These are phyloP conservation scores for Moringa oleifera DNA, from an alignment of 345 rosid genomes.

Conservation along the genomic window DNA sequence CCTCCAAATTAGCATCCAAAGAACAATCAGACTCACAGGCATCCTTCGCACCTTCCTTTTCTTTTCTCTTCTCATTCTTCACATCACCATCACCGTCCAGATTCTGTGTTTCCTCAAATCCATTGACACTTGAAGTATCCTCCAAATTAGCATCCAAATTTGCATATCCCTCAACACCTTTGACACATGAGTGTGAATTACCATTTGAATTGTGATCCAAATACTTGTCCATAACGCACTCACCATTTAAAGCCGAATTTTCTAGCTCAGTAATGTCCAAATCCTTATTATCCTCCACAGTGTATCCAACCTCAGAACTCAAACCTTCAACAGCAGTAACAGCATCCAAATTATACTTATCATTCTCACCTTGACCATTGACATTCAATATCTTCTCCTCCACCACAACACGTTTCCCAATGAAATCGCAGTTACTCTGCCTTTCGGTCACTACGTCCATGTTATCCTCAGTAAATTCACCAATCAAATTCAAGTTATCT, in stretches of 20 bases:
- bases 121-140: not conserved
- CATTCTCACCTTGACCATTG: not conserved
- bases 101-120: not conserved
- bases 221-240: not conserved
- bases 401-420: no score
- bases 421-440: no score
- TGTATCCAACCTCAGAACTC: not conserved
- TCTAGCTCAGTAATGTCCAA: conserved; percentile 1
- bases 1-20: not conserved
- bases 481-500: not conserved
- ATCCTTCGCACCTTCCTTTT: not conserved
- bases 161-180: not conserved
- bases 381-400: no score
- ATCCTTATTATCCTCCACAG: not conserved
- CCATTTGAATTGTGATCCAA: not conserved
- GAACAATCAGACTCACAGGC: not conserved
- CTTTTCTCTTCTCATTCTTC: not conserved
- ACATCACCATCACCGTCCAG: conserved; percentile 1
- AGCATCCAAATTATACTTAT: not conserved
- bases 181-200: not conserved
- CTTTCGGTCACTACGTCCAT: no score
- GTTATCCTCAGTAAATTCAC: no score
- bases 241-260: not conserved
- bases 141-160: not conserved
- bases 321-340: not conserved